These are phyloP conservation scores for Umbelopsis isabellina DNA, from an alignment of 192 early-diverging fungal genomes.

Conservation along the genomic window DNA sequence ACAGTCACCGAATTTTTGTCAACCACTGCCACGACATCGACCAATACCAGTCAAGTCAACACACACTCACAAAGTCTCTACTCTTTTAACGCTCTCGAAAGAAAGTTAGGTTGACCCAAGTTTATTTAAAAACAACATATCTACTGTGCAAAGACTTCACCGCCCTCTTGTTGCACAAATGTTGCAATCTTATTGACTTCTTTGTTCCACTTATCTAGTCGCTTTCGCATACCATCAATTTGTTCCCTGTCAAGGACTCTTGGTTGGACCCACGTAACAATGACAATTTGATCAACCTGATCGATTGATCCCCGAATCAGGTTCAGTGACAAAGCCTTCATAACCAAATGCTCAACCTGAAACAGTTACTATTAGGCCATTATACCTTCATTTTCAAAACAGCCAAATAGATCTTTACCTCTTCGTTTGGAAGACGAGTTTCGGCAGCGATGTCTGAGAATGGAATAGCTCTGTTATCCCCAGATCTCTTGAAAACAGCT, in stretches of 20 bases:
- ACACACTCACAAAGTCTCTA: too few species aligned
- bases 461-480: conserved; percentile 74
- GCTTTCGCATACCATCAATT: conserved; percentile 81
- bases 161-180: conserved; percentile 75
- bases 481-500: conserved; percentile 83
- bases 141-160: conserved; percentile 58
- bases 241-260: conserved; percentile 91
- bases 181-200: conserved; percentile 78
- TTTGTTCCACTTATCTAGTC: conserved; percentile 84
- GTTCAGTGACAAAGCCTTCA: conserved; percentile 95
- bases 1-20: too few species aligned
- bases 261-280: conserved; percentile 97
- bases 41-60: too few species aligned
- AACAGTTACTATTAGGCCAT: conserved; percentile 1
- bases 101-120: too few species aligned
- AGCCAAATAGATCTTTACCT: conserved; percentile 43
- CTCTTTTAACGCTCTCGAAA: too few species aligned
- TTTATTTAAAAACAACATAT: conserved; percentile 17
- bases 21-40: too few species aligned
- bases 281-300: conserved; percentile 88
- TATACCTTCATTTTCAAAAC: not conserved
- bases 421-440: conserved; percentile 73
- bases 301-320: conserved; percentile 94
- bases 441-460: conserved; percentile 85
- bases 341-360: conserved; percentile 94